These are phyloP conservation scores for Chalciporus chontae DNA, from an alignment of 768 basidiomycete genomes.

Conservation along the genomic window DNA sequence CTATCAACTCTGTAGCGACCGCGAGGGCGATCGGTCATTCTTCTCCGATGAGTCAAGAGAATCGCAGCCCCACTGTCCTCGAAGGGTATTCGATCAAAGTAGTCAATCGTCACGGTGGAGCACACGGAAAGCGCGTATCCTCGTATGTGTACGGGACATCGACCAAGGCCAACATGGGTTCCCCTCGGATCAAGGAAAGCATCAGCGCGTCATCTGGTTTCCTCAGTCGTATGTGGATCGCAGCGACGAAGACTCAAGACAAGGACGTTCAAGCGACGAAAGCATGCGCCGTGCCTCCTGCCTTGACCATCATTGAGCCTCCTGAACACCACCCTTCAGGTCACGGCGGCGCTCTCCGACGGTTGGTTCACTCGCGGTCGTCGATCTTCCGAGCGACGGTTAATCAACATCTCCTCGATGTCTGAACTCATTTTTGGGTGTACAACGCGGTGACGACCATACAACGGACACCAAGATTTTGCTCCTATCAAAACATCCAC, in stretches of 20 bases:
- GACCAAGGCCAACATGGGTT: conserved; percentile 14
- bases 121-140: conserved; percentile 21
- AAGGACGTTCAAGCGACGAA: conserved; percentile 18
- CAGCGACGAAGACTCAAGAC: conserved; percentile 44
- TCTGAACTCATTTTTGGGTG: conserved; percentile 14
- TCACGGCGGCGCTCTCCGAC: conserved; percentile 36
- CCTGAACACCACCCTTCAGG: conserved; percentile 21
- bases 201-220: conserved; percentile 44
- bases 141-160: conserved; percentile 29
- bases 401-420: conserved; percentile 26
- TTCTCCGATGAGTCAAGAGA: conserved; percentile 18
- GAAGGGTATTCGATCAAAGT: conserved; percentile 23
- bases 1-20: conserved; percentile 34
- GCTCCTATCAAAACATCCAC: conserved; percentile 19
- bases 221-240: conserved; percentile 74
- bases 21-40: conserved; percentile 28
- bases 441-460: conserved; percentile 9
- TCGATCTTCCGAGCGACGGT: conserved; percentile 37
- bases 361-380: conserved; percentile 44
- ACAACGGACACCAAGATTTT: conserved; percentile 21
- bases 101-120: conserved; percentile 24
- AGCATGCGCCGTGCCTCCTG: conserved; percentile 7
- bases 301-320: conserved; percentile 27
- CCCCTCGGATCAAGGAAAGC: conserved; percentile 32
- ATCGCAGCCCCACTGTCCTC: conserved; percentile 13